phyloP scores from a whole-genome alignment of 768 basidiomycete species.

The Boletus barrowsii region DNA sequence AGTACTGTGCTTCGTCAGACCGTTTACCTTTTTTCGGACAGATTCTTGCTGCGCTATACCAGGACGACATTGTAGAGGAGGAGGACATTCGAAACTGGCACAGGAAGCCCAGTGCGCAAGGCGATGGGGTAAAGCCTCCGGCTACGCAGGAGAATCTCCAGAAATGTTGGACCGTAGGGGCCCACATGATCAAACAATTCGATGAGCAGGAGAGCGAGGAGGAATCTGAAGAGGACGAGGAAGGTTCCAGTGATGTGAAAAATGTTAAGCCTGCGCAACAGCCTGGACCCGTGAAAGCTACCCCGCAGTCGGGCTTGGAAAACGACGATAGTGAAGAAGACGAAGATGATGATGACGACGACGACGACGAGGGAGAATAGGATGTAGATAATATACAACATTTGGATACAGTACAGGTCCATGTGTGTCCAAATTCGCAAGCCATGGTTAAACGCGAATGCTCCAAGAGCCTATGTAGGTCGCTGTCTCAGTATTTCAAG shows the following conservation, averaged over 20 bases:
- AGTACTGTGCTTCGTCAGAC: constrained; percentile 60
- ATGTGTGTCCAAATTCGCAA: not conserved
- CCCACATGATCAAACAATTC: constrained; percentile 77
- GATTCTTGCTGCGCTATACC: constrained; percentile 83
- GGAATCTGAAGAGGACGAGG: constrained; percentile 33
- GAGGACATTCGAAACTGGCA: constrained; percentile 92
- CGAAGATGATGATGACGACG: not conserved
- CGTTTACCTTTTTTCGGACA: constrained; percentile 77
- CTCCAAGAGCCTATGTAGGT: not conserved
- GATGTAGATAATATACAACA: not conserved
- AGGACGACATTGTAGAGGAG: constrained; percentile 88
- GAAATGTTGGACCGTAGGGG: constrained; percentile 68
- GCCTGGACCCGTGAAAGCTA: not conserved
- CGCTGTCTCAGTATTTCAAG: constrained; percentile 55
- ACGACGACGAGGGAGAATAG: not conserved
- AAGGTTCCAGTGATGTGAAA: constrained; percentile 7
- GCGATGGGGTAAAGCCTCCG: constrained; percentile 42
- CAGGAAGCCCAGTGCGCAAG: constrained; percentile 51
- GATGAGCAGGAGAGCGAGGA: constrained; percentile 69
- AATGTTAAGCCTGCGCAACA: not conserved
- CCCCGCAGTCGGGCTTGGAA: not conserved
- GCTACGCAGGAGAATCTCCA: constrained; percentile 51
- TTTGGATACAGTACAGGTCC: constrained; percentile 4
- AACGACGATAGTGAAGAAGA: constrained; percentile 11
- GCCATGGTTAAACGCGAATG: not conserved